These are phyloP conservation scores for Imleria badia DNA, from an alignment of 768 basidiomycete species.

Conservation along the genomic window DNA sequence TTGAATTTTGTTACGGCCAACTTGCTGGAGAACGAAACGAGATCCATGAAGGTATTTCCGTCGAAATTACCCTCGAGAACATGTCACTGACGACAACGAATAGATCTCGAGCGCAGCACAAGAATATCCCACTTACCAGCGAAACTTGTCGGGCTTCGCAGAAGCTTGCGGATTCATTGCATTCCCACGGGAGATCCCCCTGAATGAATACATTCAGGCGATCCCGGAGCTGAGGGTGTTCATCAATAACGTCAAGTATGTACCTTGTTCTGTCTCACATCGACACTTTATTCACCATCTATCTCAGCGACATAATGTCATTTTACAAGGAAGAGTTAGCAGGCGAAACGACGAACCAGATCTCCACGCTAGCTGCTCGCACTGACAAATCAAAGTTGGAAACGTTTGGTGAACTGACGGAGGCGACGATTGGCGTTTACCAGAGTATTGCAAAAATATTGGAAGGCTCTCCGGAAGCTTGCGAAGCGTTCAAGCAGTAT, in stretches of 20 bases:
- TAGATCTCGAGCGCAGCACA: conserved; percentile 25
- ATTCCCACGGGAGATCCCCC: conserved; percentile 34
- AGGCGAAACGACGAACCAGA: conserved; percentile 35
- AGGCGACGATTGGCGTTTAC: conserved; percentile 26
- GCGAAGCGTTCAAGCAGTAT: conserved; percentile 18
- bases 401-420: conserved; percentile 22
- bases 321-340: conserved; percentile 43
- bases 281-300: neutral
- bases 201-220: conserved; percentile 37
- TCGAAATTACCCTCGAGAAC: no score
- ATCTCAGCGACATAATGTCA: conserved; percentile 38
- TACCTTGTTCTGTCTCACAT: neutral
- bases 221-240: conserved; percentile 37
- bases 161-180: conserved; percentile 37
- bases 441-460: conserved; percentile 26
- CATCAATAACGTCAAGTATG: conserved; percentile 39
- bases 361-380: conserved; percentile 33
- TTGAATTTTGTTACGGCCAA: conserved; percentile 37
- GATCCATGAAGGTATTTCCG: conserved; percentile 25
- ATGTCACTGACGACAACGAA: neutral
- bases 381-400: conserved; percentile 27
- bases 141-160: conserved; percentile 31
- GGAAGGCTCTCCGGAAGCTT: conserved; percentile 13
- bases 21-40: conserved; percentile 33
- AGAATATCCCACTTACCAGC: conserved; percentile 27